Base-by-base conservation (phyloP, 2,329 filamentous ascomycete genomes). In the Verticillium nubilum region DNA sequence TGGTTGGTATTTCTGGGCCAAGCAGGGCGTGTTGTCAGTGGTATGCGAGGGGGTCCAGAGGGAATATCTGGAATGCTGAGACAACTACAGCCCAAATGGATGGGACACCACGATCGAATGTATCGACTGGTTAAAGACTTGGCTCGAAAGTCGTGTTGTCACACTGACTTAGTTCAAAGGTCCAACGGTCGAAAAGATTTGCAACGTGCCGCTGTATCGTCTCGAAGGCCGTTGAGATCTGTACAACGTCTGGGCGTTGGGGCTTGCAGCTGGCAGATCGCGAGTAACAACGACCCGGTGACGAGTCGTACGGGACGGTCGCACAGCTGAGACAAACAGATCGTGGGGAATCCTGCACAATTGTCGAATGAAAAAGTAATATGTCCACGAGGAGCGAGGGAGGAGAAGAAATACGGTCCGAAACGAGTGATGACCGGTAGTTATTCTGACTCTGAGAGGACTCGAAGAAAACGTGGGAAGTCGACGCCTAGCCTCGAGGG, bases 371-470 rank as follows among this genome's bases (percentile, higher is more conserved):
- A 23, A 47, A 47, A 47, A 47, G 42, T 5, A 47, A 47, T 47
- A 10, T 47, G 19, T 23, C 42, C 42, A 47, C 42, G 42, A 47
- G 42, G 42, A 47, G 19, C 42, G 42, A 47, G 42, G 42, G 19
- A 47, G n/a, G 42, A 47, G 42, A 47, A 23, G 19, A 47, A 47
- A 23, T 47, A 23, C 37, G 28, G 56, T 52, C 56, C n/a, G 29
- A 25, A 57, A 57, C 56, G 56, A 57, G 56, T 28, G 56, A 52
- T 28, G 56, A 52, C 42, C 26, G 19, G 37, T n/a, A 10, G 29
- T 31, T 5, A 31, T 31, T 4, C 29, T 31, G 42, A 47, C 42
- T 13, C 19, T 47, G 42, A 47, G n/a, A 47, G 42, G 42, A 25
- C 42, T 47, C 42, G 42, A 47, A 47, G 54, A 56, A 27, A 37